These are phyloP conservation scores for Haberlea rhodopensis DNA, from an alignment of 257 asterid species.

Conservation along the genomic window DNA sequence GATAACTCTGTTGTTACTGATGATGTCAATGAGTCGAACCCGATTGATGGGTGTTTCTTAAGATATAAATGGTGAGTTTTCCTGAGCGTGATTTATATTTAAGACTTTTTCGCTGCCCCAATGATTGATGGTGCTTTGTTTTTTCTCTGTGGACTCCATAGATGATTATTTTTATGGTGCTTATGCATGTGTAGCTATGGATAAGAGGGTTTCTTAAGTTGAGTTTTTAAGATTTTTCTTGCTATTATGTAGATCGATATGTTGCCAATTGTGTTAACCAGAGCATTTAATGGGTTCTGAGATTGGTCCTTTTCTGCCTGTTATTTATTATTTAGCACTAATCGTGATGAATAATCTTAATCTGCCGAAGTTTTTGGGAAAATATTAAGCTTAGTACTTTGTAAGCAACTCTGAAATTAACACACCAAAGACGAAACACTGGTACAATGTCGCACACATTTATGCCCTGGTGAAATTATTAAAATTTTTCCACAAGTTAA, in stretches of 20 bases:
- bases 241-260: neutral
- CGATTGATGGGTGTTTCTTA: constrained; percentile 66
- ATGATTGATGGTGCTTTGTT: neutral
- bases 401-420: neutral
- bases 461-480: constrained; percentile 4
- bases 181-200: constrained; percentile 14
- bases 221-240: neutral
- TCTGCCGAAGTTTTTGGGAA: constrained; percentile 8
- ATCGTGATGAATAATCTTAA: constrained; percentile 15
- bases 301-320: neutral
- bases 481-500: neutral
- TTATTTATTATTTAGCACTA: neutral
- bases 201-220: constrained; percentile 12
- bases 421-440: no score
- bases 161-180: constrained; percentile 9
- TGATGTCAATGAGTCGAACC: constrained; percentile 70
- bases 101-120: constrained; percentile 2
- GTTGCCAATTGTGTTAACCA: neutral
- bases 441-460: neutral
- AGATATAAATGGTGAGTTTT: constrained; percentile 76
- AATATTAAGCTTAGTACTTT: neutral
- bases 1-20: constrained; percentile 55
- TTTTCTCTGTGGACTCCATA: neutral
- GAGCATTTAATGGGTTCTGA: neutral
- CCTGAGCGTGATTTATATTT: neutral